Percentiles rank a stretch among this genome's conserved stretches.
These are phyloP conservation scores for Cryptococcus sp. DNA, from an alignment of 1,284 basidiomycete species.

Conservation along the genomic window DNA sequence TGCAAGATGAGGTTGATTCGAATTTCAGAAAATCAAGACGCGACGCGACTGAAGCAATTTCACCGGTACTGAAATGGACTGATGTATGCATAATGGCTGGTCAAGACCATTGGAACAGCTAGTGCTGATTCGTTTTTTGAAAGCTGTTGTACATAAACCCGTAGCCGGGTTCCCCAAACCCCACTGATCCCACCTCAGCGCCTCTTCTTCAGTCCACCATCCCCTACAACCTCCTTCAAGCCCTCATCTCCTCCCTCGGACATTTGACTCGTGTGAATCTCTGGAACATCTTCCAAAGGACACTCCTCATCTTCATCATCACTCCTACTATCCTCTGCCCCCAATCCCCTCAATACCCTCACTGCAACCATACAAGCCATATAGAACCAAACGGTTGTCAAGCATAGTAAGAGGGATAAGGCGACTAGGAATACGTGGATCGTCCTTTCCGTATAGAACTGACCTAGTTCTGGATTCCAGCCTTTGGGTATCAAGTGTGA, in stretches of 20 bases:
- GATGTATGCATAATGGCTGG: no score
- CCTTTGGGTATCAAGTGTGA: constrained; percentile 52
- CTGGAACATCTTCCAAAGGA: not conserved
- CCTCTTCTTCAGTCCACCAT: not conserved
- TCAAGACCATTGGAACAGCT: no score
- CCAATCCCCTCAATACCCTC: constrained; percentile 68
- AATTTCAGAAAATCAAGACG: not conserved
- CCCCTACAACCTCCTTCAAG: not conserved
- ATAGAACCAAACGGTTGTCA: constrained; percentile 79
- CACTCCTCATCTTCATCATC: constrained; percentile 62
- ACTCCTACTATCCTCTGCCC: constrained; percentile 78
- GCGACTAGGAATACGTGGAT: constrained; percentile 57
- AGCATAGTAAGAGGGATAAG: constrained; percentile 56
- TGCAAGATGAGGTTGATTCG: no score
- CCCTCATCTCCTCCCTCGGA: not conserved
- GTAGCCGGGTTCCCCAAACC: no score
- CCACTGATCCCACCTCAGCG: not conserved
- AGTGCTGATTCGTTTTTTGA: no score
- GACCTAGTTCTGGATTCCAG: constrained; percentile 61
- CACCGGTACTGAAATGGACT: no score
- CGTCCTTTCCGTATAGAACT: constrained; percentile 55
- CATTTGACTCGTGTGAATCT: not conserved
- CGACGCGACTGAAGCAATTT: not conserved
- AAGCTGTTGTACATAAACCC: no score
- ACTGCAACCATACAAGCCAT: constrained; percentile 79